Percentiles rank a stretch among this genome's conserved stretches.
Conservation (phyloP, 441 rosid genomes). For the Raphanus hybrid region DNA sequence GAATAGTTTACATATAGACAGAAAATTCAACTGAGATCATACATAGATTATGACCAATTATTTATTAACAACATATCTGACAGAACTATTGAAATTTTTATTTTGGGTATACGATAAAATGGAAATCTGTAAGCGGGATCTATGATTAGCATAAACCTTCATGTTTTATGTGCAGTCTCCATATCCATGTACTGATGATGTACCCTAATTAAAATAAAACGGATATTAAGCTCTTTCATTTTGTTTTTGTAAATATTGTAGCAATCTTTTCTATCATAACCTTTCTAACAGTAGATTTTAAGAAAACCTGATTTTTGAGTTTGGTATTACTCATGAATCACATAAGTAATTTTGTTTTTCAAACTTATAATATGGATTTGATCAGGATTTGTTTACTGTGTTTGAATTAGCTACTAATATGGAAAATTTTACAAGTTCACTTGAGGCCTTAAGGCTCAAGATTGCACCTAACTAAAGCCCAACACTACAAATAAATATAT, state of each 20-base stretch:
- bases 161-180: not conserved
- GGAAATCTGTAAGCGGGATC: not conserved
- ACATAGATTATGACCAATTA: not conserved
- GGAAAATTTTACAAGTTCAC: not conserved
- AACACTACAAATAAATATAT: too few relatives aligned
- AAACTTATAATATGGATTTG: not conserved
- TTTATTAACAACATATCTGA: not conserved
- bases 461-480: too few relatives aligned
- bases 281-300: not conserved
- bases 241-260: not conserved
- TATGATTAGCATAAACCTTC: not conserved
- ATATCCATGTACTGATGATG: not conserved
- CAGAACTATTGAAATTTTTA: not conserved
- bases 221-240: not conserved
- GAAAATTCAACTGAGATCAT: slow-evolving; percentile 8
- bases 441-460: too few relatives aligned
- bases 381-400: not conserved
- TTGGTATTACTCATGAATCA: not conserved
- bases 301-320: not conserved
- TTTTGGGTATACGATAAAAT: not conserved
- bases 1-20: slow-evolving; percentile 8
- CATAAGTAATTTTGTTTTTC: not conserved
- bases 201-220: not conserved
- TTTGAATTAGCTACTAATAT: not conserved
- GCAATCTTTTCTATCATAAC: not conserved